Percentiles rank a stretch among this genome's conserved stretches.
Evolutionary conservation across 2,329 filamentous ascomycete species (phyloP).

Genomic region (Sclerotinia trifoliorum): DNA sequence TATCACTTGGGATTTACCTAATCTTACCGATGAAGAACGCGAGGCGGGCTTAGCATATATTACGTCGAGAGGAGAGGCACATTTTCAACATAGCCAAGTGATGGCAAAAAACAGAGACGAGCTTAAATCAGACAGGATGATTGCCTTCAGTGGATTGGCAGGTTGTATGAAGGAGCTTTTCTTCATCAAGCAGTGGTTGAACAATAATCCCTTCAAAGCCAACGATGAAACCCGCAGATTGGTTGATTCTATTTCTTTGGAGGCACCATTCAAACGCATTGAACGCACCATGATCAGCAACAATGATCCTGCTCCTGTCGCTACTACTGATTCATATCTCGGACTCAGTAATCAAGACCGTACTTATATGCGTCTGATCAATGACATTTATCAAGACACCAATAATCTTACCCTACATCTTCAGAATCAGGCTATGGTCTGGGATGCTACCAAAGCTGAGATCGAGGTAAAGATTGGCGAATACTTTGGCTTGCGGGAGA

Average conservation of each 20-base stretch:
- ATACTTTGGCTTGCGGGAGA: constrained; percentile 4
- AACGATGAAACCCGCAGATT: neutral
- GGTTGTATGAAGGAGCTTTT: constrained; percentile 12
- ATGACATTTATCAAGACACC: constrained; percentile 13
- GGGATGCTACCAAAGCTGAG: constrained; percentile 4
- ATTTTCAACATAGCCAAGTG: constrained; percentile 12
- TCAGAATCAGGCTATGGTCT: constrained; percentile 10
- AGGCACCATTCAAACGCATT: constrained; percentile 3
- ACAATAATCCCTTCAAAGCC: neutral
- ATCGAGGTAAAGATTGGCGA: constrained; percentile 9
- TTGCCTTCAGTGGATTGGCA: constrained; percentile 11
- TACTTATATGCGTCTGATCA: constrained; percentile 13
- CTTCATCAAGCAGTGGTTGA: constrained; percentile 8
- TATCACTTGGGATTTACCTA: constrained; percentile 1
- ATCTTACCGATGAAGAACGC: constrained; percentile 9
- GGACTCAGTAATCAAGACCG: constrained; percentile 9
- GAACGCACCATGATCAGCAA: constrained; percentile 12
- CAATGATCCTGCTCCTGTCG: neutral
- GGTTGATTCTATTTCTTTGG: constrained; percentile 3
- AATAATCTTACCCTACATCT: constrained; percentile 15
- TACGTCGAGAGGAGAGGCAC: constrained; percentile 9
- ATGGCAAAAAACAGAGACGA: constrained; percentile 4
- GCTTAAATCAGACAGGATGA: constrained; percentile 8
- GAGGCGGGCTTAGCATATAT: constrained; percentile 5
- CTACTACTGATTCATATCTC: neutral